Base-by-base conservation (phyloP, 2,329 filamentous ascomycete species). In the Aureobasidium leucospermi region DNA sequence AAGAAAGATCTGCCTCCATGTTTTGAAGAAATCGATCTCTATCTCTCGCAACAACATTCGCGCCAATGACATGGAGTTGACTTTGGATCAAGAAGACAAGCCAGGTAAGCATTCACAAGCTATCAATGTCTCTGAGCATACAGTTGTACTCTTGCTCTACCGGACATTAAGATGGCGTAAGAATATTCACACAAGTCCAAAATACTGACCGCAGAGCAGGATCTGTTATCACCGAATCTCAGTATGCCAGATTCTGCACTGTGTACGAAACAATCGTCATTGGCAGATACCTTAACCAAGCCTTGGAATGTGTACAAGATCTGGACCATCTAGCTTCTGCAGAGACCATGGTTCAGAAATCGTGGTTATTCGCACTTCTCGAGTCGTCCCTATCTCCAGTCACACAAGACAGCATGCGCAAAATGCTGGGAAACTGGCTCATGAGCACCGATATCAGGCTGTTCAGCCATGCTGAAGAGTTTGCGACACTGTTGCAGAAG, bases 251-350 rank as follows among this genome's bases (percentile, higher is more conserved):
- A 34, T 79, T 73, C 58, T 74, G 73, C 43, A 73, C 71, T 4
- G 66, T 79, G 1, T 79, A 77, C 60, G 77, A 79, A 60, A 79
- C 73, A 0, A 74, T 80, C 15, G 72, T 79, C 7, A 70, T 80
- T 19, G 75, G 77, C 41, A 72, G 78, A 28, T 80, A 80, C 61
- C 64, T 75, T 43, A 79, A 79, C 60, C 78, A 80, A 60, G 73
- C 79, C 2, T 65, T 76, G 38, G 77, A 75, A 23, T 77, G 75
- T 53, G 68, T 79, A 32, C 65, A 69, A 16, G 76, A 79, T 56
- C 65, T 80, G 11, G 70, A 74, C 16, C 66, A 65, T 7, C 62
- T 79, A 1, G 67, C 74, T 36, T 71, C 71, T 0, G 51, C 68
- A 6, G 56, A 65, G 3, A 46, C 56, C 15, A 75, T 73, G 5